These are phyloP conservation scores for Sporothrix brasiliensis DNA, from an alignment of 2,329 filamentous ascomycete species.

Conservation along the genomic window DNA sequence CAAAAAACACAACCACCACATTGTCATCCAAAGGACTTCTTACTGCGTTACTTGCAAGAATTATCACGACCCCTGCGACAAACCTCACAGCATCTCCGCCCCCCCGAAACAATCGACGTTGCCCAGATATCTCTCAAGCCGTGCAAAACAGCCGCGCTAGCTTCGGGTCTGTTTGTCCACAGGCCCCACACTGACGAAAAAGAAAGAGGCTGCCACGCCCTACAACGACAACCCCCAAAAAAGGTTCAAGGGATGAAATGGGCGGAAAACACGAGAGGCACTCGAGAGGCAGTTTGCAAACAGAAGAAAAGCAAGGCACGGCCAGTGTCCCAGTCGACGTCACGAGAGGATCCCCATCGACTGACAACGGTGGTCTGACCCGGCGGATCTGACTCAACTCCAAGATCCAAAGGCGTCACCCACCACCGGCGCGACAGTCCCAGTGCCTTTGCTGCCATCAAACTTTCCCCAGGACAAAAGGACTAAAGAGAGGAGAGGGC, in stretches of 20 bases:
- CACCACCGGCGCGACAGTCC: slow-evolving; percentile 7
- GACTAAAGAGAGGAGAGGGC: neutral
- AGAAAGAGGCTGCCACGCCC: neutral
- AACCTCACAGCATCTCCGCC: slow-evolving; percentile 10
- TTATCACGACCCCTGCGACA: slow-evolving; percentile 12
- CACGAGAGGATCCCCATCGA: slow-evolving; percentile 12
- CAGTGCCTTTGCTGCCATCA: neutral
- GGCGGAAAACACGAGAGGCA: neutral
- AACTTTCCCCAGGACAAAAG: neutral
- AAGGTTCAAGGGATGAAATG: neutral
- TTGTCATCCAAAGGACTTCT: neutral
- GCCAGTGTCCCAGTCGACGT: slow-evolving; percentile 1
- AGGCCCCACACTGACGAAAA: slow-evolving; percentile 10
- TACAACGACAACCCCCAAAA: neutral
- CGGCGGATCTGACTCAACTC: slow-evolving; percentile 23
- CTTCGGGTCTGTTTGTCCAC: slow-evolving; percentile 20
- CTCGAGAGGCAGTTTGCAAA: neutral
- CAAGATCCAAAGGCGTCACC: slow-evolving; percentile 30
- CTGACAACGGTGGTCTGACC: slow-evolving; percentile 19
- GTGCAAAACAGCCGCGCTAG: slow-evolving; percentile 20
- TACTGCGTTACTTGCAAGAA: neutral
- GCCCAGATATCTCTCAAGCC: slow-evolving; percentile 9
- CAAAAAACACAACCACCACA: neutral
- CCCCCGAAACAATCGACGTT: slow-evolving; percentile 2
- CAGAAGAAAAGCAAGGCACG: neutral